These are phyloP conservation scores for Terfezia boudieri DNA, from an alignment of 495 filamentous ascomycete genomes.

Conservation along the genomic window DNA sequence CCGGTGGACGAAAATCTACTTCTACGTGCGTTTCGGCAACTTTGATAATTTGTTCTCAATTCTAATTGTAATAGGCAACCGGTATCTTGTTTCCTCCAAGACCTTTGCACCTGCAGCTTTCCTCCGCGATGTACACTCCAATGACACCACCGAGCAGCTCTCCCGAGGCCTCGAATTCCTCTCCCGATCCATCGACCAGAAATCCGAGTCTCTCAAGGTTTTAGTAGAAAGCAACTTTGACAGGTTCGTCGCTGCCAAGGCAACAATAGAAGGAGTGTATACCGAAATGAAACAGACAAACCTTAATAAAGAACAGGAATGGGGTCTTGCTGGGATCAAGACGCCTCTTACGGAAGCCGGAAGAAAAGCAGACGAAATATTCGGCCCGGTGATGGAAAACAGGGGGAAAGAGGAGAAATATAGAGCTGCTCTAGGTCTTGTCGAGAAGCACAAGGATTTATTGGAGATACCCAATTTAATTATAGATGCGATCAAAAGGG, in stretches of 20 bases:
- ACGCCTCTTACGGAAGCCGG: conserved; percentile 66
- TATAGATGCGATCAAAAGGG: conserved; percentile 63
- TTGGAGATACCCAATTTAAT: conserved; percentile 61
- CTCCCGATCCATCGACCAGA: conserved; percentile 81
- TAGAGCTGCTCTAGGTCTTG: conserved; percentile 43
- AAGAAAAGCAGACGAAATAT: conserved; percentile 85
- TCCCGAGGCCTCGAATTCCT: conserved; percentile 61
- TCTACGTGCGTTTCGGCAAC: conserved; percentile 33
- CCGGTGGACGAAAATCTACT: conserved; percentile 66
- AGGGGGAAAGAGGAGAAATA: conserved; percentile 76
- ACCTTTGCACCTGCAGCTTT: conserved; percentile 85
- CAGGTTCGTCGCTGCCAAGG: conserved; percentile 85
- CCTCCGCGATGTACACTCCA: conserved; percentile 70
- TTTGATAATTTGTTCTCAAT: background rate
- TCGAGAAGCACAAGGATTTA: conserved; percentile 58
- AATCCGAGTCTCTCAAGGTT: conserved; percentile 83
- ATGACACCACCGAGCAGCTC: conserved; percentile 56
- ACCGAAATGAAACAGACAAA: conserved; percentile 97
- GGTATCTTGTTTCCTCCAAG: conserved; percentile 83
- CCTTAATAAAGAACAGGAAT: conserved; percentile 78
- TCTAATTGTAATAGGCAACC: conserved; percentile 36
- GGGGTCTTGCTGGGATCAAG: conserved; percentile 78
- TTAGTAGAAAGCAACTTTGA: conserved; percentile 96
- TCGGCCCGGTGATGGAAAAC: conserved; percentile 81
- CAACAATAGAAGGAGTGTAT: conserved; percentile 94